These are phyloP conservation scores for Fusarium bulbicola DNA, from an alignment of 2,329 filamentous ascomycete genomes.

Conservation along the genomic window DNA sequence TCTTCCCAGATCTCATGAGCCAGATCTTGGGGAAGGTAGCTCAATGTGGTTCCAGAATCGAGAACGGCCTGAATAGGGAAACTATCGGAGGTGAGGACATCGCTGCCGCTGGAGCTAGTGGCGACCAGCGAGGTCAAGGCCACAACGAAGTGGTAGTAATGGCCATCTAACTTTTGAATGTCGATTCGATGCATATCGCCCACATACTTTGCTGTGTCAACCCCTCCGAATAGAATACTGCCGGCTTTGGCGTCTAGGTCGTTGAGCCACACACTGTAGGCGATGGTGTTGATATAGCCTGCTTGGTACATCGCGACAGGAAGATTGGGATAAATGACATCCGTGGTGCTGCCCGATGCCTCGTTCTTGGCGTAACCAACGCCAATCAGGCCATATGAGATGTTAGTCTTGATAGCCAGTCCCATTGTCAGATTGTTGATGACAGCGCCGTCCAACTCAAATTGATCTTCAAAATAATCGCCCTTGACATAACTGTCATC, in stretches of 20 bases:
- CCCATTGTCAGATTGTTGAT: slow-evolving; percentile 68
- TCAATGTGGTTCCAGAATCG: slow-evolving; percentile 79
- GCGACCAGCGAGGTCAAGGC: slow-evolving; percentile 59
- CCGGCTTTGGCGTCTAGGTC: slow-evolving; percentile 69
- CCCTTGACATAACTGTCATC: slow-evolving; percentile 66
- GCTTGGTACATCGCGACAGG: slow-evolving; percentile 71
- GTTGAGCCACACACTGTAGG: slow-evolving; percentile 77
- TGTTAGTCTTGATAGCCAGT: slow-evolving; percentile 62
- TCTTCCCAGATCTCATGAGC: slow-evolving; percentile 63
- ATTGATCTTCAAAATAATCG: slow-evolving; percentile 67
- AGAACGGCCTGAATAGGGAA: slow-evolving; percentile 70
- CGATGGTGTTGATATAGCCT: slow-evolving; percentile 70
- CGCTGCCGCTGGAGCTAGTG: slow-evolving; percentile 58
- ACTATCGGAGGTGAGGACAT: slow-evolving; percentile 53
- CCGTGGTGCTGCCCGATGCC: slow-evolving; percentile 48
- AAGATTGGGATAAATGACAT: slow-evolving; percentile 63
- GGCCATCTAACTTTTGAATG: slow-evolving; percentile 55
- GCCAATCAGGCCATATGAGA: slow-evolving; percentile 66
- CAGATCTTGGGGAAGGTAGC: slow-evolving; percentile 72
- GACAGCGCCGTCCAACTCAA: slow-evolving; percentile 61
- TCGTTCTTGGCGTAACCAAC: slow-evolving; percentile 68
- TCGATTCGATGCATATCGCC: slow-evolving; percentile 70
- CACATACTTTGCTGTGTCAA: slow-evolving; percentile 77
- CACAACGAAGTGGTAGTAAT: slow-evolving; percentile 59
- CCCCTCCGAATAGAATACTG: slow-evolving; percentile 81